phyloP scores from a whole-genome alignment of 257 asterid genomes.

The Solanum tarijense region DNA sequence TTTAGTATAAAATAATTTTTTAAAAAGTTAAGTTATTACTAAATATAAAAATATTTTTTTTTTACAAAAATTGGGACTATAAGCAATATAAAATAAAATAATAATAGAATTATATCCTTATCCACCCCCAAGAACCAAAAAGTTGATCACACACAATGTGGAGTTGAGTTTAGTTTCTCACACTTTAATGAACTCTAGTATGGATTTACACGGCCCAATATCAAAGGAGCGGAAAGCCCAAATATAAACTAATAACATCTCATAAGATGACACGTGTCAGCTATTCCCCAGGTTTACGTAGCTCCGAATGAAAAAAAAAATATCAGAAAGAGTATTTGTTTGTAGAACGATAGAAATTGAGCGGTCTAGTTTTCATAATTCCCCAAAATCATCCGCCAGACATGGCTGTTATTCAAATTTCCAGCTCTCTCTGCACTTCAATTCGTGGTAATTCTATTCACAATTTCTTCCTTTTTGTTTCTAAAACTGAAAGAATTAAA shows the following conservation, averaged over 20 bases:
- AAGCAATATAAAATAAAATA: too few species aligned
- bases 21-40: too few species aligned
- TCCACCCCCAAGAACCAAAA: too few species aligned
- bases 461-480: background rate
- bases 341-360: background rate
- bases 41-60: too few species aligned
- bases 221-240: background rate
- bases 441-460: constrained; percentile 11
- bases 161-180: background rate
- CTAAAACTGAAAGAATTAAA: background rate
- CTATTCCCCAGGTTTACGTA: background rate
- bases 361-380: background rate
- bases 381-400: background rate
- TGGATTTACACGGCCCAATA: background rate
- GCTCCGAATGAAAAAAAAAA: background rate
- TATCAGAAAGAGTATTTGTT: background rate
- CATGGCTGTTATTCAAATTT: constrained; percentile 26
- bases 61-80: too few species aligned
- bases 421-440: constrained; percentile 25
- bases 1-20: too few species aligned
- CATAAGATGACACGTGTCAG: background rate
- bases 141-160: too few species aligned
- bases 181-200: background rate
- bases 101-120: too few species aligned
- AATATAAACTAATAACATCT: background rate